Conservation (phyloP, 2,329 filamentous ascomycete genomes). For the Hawksworthiomyces lignivorus region DNA sequence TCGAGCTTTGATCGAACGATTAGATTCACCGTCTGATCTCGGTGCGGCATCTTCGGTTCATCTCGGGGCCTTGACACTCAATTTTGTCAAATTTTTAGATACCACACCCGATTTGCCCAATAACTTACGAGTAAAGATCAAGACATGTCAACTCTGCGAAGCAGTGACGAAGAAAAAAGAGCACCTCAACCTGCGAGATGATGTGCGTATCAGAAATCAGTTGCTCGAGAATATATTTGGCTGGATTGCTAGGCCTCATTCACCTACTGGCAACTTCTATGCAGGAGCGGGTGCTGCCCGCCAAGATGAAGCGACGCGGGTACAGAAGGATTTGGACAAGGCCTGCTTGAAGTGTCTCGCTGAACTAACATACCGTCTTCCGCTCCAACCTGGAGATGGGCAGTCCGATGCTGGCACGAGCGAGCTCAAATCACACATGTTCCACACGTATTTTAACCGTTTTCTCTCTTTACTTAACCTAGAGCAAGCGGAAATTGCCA, state of each 20-base stretch:
- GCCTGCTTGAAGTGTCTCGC: conserved; percentile 59
- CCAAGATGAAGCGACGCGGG: conserved; percentile 47
- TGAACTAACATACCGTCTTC: conserved; percentile 57
- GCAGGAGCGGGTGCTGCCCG: conserved; percentile 27
- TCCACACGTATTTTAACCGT: conserved; percentile 63
- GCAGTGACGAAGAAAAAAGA: conserved; percentile 59
- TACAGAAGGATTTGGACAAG: conserved; percentile 59
- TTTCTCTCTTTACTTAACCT: conserved; percentile 59
- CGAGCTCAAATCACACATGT: conserved; percentile 63
- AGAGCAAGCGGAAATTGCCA: conserved; percentile 39
- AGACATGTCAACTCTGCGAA: conserved; percentile 60
- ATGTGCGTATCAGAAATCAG: conserved; percentile 61
- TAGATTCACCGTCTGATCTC: conserved; percentile 56
- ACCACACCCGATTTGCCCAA: conserved; percentile 47
- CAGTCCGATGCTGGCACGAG: conserved; percentile 59
- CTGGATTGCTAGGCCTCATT: conserved; percentile 58
- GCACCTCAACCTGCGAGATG: conserved; percentile 59
- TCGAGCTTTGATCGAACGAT: conserved; percentile 54
- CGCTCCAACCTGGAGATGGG: conserved; percentile 57
- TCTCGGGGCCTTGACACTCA: conserved; percentile 55
- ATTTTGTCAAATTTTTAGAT: conserved; percentile 60
- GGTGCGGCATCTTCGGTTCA: conserved; percentile 56
- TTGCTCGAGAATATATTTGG: conserved; percentile 60
- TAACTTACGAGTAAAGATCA: conserved; percentile 58
- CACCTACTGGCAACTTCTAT: conserved; percentile 38